These are phyloP conservation scores for Cotoneaster glaucophyllus DNA, from an alignment of 306 rosid genomes.

Conservation along the genomic window DNA sequence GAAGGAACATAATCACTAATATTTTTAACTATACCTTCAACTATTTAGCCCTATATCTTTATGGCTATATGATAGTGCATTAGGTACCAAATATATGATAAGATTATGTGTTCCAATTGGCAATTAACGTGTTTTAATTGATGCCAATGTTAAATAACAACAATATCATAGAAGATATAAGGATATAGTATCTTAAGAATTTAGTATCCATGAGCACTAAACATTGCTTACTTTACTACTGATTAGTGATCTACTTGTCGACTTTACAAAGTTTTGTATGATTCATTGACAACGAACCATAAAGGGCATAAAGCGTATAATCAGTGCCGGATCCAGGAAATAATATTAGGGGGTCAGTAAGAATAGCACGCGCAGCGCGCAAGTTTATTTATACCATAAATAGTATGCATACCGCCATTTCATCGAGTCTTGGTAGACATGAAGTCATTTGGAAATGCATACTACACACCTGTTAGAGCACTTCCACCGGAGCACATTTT, in stretches of 20 bases:
- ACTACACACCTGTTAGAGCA: too few species aligned
- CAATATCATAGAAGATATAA: background rate
- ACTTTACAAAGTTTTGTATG: background rate
- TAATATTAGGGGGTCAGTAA: too few species aligned
- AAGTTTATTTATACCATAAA: too few species aligned
- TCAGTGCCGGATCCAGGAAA: too few species aligned
- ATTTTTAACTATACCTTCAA: background rate
- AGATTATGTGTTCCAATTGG: background rate
- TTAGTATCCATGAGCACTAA: background rate
- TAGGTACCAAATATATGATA: background rate
- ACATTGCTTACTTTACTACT: background rate
- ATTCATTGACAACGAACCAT: too few species aligned
- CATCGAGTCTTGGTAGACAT: too few species aligned
- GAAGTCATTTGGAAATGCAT: too few species aligned
- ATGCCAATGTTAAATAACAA: background rate
- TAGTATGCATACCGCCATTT: too few species aligned
- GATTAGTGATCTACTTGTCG: background rate
- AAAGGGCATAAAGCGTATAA: too few species aligned
- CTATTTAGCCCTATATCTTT: background rate
- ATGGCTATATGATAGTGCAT: background rate
- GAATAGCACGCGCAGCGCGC: too few species aligned
- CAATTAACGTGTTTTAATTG: background rate
- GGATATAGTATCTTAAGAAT: background rate
- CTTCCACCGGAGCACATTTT: too few species aligned
- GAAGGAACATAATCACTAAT: background rate